Evolutionary conservation across 1,284 basidiomycete species (phyloP).

Genomic region (Pseudozyma sp.): DNA sequence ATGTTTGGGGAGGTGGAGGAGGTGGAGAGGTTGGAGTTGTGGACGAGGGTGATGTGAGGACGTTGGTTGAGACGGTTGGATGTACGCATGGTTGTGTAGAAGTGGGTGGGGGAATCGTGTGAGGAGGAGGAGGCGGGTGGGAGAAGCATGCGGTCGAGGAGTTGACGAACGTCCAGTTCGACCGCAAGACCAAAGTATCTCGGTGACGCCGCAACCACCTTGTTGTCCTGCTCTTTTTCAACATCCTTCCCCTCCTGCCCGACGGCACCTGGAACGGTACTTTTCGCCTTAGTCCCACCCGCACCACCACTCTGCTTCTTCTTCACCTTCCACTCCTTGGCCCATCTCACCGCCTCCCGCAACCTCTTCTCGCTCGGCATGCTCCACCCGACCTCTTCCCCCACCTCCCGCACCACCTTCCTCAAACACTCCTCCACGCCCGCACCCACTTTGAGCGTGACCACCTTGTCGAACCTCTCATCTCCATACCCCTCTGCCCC

Average conservation of each 20-base stretch:
- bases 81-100: constrained; percentile 52
- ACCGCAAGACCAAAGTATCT: constrained; percentile 60
- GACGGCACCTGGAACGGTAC: not conserved
- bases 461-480: constrained; percentile 74
- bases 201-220: not conserved
- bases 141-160: constrained; percentile 20
- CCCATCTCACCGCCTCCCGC: constrained; percentile 26
- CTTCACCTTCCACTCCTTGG: constrained; percentile 29
- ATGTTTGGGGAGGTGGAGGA: not conserved
- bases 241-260: not conserved
- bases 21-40: constrained; percentile 68
- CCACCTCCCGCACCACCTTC: constrained; percentile 18
- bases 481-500: constrained; percentile 69
- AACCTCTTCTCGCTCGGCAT: constrained; percentile 21
- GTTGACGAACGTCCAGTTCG: constrained; percentile 30
- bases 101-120: not conserved
- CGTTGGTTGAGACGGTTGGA: constrained; percentile 73
- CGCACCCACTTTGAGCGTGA: constrained; percentile 77
- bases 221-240: not conserved
- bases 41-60: constrained; percentile 90
- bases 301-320: constrained; percentile 2
- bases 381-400: constrained; percentile 20
- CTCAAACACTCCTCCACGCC: constrained; percentile 42
- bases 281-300: not conserved
- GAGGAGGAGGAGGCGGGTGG: not conserved